phyloP scores from a whole-genome alignment of 2,329 filamentous ascomycete genomes.

The Blastomyces parvus region DNA sequence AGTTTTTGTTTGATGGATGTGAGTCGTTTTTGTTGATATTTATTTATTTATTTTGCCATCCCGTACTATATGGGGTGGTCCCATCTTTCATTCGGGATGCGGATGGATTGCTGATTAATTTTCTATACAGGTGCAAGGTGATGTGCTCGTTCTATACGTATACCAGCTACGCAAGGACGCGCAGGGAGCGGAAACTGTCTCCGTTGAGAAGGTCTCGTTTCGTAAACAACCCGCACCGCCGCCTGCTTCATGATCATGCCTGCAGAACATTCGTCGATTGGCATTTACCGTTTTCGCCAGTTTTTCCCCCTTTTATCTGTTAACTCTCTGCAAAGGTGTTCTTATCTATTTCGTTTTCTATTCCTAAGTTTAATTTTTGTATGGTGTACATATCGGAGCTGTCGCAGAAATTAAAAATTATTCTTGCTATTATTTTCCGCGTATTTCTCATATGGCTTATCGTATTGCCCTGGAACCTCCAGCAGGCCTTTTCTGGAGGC shows the following conservation, averaged over 20 bases:
- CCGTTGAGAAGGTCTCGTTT: constrained; percentile 78
- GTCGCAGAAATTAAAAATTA: background rate
- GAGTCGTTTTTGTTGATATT: constrained; percentile 36
- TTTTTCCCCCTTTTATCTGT: background rate
- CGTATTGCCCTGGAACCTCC: no score
- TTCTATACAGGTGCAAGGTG: constrained; percentile 69
- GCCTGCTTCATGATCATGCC: constrained; percentile 38
- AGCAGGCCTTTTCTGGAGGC: background rate
- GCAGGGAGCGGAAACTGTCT: constrained; percentile 67
- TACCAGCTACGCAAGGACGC: constrained; percentile 75
- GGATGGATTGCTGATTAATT: constrained; percentile 14
- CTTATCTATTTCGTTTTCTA: background rate
- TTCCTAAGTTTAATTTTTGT: background rate
- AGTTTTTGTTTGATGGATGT: constrained; percentile 99
- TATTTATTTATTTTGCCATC: background rate
- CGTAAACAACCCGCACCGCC: constrained; percentile 65
- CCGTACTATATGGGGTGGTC: background rate
- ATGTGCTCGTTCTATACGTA: constrained; percentile 90
- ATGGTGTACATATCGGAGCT: background rate
- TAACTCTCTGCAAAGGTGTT: background rate
- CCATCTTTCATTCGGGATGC: background rate
- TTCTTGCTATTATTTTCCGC: background rate
- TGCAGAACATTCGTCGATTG: background rate
- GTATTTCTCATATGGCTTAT: background rate
- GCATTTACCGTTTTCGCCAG: background rate